Evolutionary conservation across 164 flowering plant genomes (phyloP), one percentile per base, ranked within the genome.

Genomic region (Chimonanthus praecox): DNA sequence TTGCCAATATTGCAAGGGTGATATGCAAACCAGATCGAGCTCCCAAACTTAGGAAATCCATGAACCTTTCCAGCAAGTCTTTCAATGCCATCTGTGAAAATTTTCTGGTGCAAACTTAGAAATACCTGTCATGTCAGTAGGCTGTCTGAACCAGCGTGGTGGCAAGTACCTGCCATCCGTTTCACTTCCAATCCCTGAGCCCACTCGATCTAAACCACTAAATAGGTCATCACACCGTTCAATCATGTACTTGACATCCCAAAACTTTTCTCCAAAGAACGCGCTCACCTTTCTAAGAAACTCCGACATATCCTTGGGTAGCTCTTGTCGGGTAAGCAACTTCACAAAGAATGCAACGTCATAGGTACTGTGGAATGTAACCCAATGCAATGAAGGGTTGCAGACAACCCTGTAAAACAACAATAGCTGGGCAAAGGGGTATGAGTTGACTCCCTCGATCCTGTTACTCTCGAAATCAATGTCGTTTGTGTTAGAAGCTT

Each of bases 141-240:
- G 72, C 89, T 87, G 78, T 88, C 90, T 2, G 90, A 88, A 2
- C 89, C 92, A 11, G 92, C 92, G 74, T 85, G n/a, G n/a, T n/a
- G n/a, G n/a, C n/a, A n/a, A n/a, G n/a, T n/a, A n/a, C n/a, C n/a
- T n/a, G n/a, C n/a, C n/a, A n/a, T n/a, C n/a, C n/a, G 88, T 43
- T 80, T 77, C 75, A 87, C 80, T 6, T 67, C 74, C 61, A 87
- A 68, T 0, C 69, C 18, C 64, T 50, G 58, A 0, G 80, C 75
- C 3, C 21, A 84, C 73, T 67, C 86, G 75, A 65, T 87, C 86
- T 68, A 88, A 71, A n/a, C 88, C 90, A 2, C 90, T 89, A 43
- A 79, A 76, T 65, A 87, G 64, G 61, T 78, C 20, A 6, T 70
- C 69, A 16, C 84, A 84, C 67, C 79, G 85, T 70, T 82, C 46